These are phyloP conservation scores for Berkeleyomyces basicola DNA, from an alignment of 2,329 filamentous ascomycete species.

Conservation along the genomic window DNA sequence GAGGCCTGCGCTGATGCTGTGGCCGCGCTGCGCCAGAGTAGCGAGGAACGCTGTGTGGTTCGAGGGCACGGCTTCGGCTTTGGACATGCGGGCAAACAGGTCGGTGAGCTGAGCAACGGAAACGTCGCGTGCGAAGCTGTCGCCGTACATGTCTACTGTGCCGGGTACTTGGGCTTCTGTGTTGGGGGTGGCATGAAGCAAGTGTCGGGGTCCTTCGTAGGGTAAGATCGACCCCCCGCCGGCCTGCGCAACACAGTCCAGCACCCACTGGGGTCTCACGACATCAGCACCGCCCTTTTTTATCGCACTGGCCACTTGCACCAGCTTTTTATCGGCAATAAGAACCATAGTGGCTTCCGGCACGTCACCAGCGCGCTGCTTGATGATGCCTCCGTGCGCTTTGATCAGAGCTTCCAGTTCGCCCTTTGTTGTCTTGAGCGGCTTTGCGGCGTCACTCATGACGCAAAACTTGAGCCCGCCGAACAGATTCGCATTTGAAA, in stretches of 20 bases:
- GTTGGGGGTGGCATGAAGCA: conserved; percentile 49
- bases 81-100: conserved; percentile 34
- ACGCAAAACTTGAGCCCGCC: conserved; percentile 66
- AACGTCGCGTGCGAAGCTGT: conserved; percentile 65
- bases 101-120: conserved; percentile 41
- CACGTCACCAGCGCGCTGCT: conserved; percentile 48
- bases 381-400: conserved; percentile 62
- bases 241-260: conserved; percentile 55
- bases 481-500: conserved; percentile 46
- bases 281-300: conserved; percentile 57
- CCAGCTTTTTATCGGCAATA: conserved; percentile 60
- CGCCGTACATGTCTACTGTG: conserved; percentile 55
- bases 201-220: conserved; percentile 39
- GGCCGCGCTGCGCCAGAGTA: conserved; percentile 38
- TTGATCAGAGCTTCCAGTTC: conserved; percentile 72
- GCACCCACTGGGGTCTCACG: conserved; percentile 64
- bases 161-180: conserved; percentile 36
- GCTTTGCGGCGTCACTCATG: conserved; percentile 55
- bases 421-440: conserved; percentile 56
- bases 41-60: conserved; percentile 34
- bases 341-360: conserved; percentile 41
- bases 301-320: conserved; percentile 71
- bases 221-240: conserved; percentile 46
- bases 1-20: conserved; percentile 31
- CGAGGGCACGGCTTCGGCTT: conserved; percentile 23